Conservation (phyloP, 2,329 filamentous ascomycete genomes). For the Alternaria incomplexa region DNA sequence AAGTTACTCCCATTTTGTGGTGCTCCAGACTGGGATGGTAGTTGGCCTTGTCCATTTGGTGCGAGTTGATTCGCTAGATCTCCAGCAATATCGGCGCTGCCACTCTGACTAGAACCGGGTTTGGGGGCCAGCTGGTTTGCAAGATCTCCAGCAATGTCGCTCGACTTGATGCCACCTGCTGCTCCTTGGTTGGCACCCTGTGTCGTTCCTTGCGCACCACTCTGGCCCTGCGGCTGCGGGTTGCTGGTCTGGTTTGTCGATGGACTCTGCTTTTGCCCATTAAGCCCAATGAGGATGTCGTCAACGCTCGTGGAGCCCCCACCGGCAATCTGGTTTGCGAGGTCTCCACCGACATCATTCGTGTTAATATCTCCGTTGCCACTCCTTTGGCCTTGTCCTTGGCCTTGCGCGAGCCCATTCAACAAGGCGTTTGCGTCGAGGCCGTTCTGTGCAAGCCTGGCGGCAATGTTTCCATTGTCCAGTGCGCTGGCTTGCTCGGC, state of each 20-base stretch:
- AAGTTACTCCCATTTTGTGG: conserved; percentile 5
- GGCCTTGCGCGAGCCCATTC: conserved; percentile 19
- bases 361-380: conserved; percentile 8
- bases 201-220: neutral
- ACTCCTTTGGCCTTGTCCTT: conserved; percentile 12
- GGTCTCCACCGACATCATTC: conserved; percentile 15
- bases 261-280: conserved; percentile 15
- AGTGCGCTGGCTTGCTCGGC: conserved; percentile 12
- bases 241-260: conserved; percentile 11
- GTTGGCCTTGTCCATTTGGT: conserved; percentile 10
- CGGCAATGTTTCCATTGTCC: conserved; percentile 15
- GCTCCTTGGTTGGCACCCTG: neutral
- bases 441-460: conserved; percentile 21
- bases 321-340: conserved; percentile 29
- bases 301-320: conserved; percentile 16
- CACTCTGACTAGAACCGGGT: neutral
- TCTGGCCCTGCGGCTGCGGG: conserved; percentile 13
- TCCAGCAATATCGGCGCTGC: conserved; percentile 5
- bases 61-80: conserved; percentile 13
- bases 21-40: neutral
- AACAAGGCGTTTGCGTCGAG: conserved; percentile 28
- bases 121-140: conserved; percentile 5
- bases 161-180: conserved; percentile 9
- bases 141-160: conserved; percentile 1
- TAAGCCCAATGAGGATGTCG: conserved; percentile 15